phyloP scores from a whole-genome alignment of 1,139 yeast genomes.

The Yamadazyma triangularis region DNA sequence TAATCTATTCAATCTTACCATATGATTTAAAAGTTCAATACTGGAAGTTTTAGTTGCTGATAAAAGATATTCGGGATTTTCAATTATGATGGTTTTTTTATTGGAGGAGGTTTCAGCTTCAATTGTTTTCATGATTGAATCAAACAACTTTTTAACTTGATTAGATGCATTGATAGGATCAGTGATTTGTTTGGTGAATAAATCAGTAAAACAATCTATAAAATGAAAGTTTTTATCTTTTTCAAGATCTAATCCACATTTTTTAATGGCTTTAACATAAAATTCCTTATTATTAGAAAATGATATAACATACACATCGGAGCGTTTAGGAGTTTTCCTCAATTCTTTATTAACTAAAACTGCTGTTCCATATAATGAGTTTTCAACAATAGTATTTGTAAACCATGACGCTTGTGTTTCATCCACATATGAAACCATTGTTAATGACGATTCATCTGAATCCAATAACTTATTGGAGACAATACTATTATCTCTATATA shows the following conservation, averaged over 20 bases:
- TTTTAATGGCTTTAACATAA: slow-evolving; percentile 37
- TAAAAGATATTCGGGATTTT: slow-evolving; percentile 48
- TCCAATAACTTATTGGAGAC: slow-evolving; percentile 24
- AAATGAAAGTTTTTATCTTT: slow-evolving; percentile 29
- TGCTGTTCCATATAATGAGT: slow-evolving; percentile 39
- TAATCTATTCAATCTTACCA: slow-evolving; percentile 32
- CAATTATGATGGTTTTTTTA: slow-evolving; percentile 35
- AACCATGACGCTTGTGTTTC: slow-evolving; percentile 73
- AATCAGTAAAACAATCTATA: slow-evolving; percentile 40
- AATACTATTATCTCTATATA: slow-evolving; percentile 53
- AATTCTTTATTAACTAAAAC: slow-evolving; percentile 32
- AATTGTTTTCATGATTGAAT: slow-evolving; percentile 8
- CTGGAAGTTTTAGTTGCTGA: slow-evolving; percentile 34
- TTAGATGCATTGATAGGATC: slow-evolving; percentile 17
- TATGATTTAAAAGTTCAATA: slow-evolving; percentile 28
- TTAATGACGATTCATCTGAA: slow-evolving; percentile 22
- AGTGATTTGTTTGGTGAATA: slow-evolving; percentile 29
- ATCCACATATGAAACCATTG: slow-evolving; percentile 50
- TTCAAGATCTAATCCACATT: slow-evolving; percentile 38
- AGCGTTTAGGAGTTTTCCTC: slow-evolving; percentile 14
- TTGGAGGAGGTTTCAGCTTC: slow-evolving; percentile 9
- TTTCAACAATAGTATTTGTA: slow-evolving; percentile 43
- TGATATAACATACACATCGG: slow-evolving; percentile 39
- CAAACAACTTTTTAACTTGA: slow-evolving; percentile 19
- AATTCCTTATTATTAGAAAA: slow-evolving; percentile 35